Percentiles rank a stretch among this genome's conserved stretches.
These are phyloP conservation scores for Penicillium simplicissimum DNA, from an alignment of 495 filamentous ascomycete species.

Conservation along the genomic window DNA sequence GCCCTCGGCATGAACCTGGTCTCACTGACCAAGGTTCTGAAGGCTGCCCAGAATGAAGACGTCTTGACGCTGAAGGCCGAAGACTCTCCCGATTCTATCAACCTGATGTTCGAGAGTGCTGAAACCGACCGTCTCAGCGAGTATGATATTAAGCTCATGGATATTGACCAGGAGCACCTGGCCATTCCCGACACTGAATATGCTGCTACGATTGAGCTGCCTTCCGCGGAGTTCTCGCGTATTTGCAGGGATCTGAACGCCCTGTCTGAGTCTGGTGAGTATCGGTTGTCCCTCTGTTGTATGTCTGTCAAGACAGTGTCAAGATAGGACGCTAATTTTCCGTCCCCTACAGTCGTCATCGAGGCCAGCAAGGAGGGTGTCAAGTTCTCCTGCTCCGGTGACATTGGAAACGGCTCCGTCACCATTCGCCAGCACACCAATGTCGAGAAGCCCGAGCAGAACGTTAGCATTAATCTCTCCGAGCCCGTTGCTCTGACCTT, in stretches of 20 bases:
- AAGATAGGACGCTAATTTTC: neutral
- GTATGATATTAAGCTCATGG: conserved; percentile 99
- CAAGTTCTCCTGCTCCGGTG: conserved; percentile 90
- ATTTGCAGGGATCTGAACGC: conserved; percentile 90
- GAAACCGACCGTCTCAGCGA: conserved; percentile 91
- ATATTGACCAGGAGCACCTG: conserved; percentile 99
- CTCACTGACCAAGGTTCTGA: conserved; percentile 96
- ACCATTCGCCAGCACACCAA: conserved; percentile 87
- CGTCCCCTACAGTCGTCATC: conserved; percentile 68
- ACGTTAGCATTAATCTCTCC: conserved; percentile 83
- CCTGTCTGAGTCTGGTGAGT: conserved; percentile 89
- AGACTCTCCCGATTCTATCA: conserved; percentile 91
- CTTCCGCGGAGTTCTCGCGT: conserved; percentile 84
- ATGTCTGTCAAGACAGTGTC: neutral
- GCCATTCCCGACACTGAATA: conserved; percentile 99
- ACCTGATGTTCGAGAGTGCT: conserved; percentile 91
- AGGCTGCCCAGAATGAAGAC: conserved; percentile 91
- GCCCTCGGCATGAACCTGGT: conserved; percentile 95
- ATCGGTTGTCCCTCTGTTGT: neutral
- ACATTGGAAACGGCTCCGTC: conserved; percentile 93
- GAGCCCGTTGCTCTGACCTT: conserved; percentile 96
- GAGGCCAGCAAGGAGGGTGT: conserved; percentile 97
- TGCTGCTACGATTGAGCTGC: conserved; percentile 87
- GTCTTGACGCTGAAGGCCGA: conserved; percentile 96
- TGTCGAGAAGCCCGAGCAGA: conserved; percentile 84